A percentile compares a stretch with the other conserved stretches of the same genome.
Conservation (phyloP, 2,329 filamentous ascomycete species). For the Fusarium poae region DNA sequence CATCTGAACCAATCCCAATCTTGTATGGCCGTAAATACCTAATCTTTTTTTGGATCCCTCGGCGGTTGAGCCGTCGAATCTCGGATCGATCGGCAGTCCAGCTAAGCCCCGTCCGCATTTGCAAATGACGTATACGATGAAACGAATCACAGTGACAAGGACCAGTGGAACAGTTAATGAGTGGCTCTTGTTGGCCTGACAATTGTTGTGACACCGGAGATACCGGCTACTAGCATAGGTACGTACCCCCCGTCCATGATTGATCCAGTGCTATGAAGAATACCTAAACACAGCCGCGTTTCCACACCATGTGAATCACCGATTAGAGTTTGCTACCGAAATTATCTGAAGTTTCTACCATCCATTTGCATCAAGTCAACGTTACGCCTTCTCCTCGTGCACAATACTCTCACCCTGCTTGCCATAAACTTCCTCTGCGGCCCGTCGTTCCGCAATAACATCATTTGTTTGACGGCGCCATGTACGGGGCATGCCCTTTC, state of each 20-base stretch:
- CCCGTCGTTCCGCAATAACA: not conserved
- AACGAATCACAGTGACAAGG: not conserved
- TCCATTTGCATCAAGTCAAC: not conserved
- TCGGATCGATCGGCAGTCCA: constrained; percentile 11
- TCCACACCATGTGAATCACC: not conserved
- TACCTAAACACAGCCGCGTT: not conserved
- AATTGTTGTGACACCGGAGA: not conserved
- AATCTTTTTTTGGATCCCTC: not conserved
- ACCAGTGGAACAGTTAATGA: not conserved
- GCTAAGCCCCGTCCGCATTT: constrained; percentile 3
- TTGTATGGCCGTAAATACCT: not conserved
- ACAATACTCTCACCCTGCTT: not conserved
- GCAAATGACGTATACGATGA: constrained; percentile 5
- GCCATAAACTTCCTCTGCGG: not conserved
- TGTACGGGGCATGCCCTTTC: constrained; percentile 6
- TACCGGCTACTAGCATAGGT: not conserved
- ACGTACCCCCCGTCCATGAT: too few species aligned
- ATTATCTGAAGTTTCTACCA: not conserved
- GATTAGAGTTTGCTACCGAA: not conserved
- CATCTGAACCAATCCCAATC: too few species aligned
- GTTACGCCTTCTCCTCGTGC: constrained; percentile 2
- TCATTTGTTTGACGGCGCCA: constrained; percentile 10
- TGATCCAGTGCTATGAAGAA: too few species aligned
- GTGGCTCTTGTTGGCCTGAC: not conserved
- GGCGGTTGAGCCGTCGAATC: not conserved